Evolutionary conservation across 1,284 basidiomycete species (phyloP), one percentile per base, ranked within the genome.

Genomic region (Omphalotus olearius): DNA sequence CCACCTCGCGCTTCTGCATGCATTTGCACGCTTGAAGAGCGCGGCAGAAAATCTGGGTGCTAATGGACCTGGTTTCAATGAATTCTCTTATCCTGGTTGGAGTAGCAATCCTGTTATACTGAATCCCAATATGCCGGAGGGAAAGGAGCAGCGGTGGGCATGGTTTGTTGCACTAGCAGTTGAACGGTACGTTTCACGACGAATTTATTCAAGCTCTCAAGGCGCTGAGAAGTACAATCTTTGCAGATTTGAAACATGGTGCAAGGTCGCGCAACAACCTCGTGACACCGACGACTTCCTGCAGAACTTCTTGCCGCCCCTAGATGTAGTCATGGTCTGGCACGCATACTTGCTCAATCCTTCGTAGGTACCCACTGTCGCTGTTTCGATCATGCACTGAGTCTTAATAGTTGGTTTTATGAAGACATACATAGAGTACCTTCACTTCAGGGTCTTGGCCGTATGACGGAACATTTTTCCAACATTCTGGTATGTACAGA

Each of bases 321-420:
- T 73, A 2, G 76, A 78, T 51, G 73, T 77, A 4, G 49, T 73
- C 6, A 75, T 77, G 66, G 65, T 69, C 6, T 77, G 75, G 73
- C 76, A 79, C 56, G 61, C 76, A 1, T 78, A 79, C 57, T 60
- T 76, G 62, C 62, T 79, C 2, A 76, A 74, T 55, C 74, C 74
- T 5, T 59, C 64, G 73, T 75, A 57, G 7, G 62, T 55, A 13
- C 23, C 13, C 18, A 1, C 4, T 6, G 20, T 6, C 3, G 2
- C 9, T 18, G n/a, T 9, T 23, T 45, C 1, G 7, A 14, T 49
- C n/a, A 18, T 47, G 11, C 28, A 7, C 35, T 13, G 11, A 7
- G 9, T 28, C 17, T 26, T 39, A 18, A 4, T 35, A 76, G 73
- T 3, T 72, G 69, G 67, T 75, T 72, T 50, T 61, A 64, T 6